Percentiles rank a stretch among this genome's conserved stretches.
phyloP scores from a whole-genome alignment of 768 basidiomycete genomes.

The Paxillus ammoniavirescens region DNA sequence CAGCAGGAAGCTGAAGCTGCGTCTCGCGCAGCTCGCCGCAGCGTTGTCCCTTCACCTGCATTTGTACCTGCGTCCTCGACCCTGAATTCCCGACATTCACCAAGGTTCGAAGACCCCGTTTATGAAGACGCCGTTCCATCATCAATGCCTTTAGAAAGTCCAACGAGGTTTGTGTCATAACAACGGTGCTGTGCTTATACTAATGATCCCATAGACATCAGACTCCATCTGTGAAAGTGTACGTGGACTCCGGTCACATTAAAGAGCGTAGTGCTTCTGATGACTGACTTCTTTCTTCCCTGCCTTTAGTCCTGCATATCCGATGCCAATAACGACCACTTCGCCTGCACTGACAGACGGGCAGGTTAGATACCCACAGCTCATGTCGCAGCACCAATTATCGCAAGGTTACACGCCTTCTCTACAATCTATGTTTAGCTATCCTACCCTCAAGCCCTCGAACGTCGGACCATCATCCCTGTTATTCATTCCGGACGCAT shows the following conservation, averaged over 20 bases:
- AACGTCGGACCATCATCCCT: slow-evolving; percentile 41
- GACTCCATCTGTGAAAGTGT: slow-evolving; percentile 35
- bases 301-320: slow-evolving; percentile 36
- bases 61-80: slow-evolving; percentile 30
- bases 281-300: slow-evolving; percentile 9
- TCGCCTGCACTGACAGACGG: slow-evolving; percentile 53
- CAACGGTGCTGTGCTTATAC: slow-evolving; percentile 36
- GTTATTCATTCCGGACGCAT: slow-evolving; percentile 40
- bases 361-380: slow-evolving; percentile 57
- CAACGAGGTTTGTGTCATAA: slow-evolving; percentile 51
- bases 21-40: slow-evolving; percentile 43
- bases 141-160: slow-evolving; percentile 65
- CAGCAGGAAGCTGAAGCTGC: slow-evolving; percentile 60
- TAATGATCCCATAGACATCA: slow-evolving; percentile 25
- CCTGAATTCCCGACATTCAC: slow-evolving; percentile 34
- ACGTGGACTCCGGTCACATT: slow-evolving; percentile 17
- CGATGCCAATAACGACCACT: slow-evolving; percentile 67
- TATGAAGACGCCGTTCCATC: slow-evolving; percentile 34
- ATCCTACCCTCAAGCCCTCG: slow-evolving; percentile 31
- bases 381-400: slow-evolving; percentile 80
- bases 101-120: slow-evolving; percentile 29
- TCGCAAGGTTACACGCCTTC: slow-evolving; percentile 78
- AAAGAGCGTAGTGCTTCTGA: slow-evolving; percentile 4
- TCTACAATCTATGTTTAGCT: slow-evolving; percentile 69
- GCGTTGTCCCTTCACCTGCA: slow-evolving; percentile 26